Base-by-base conservation (phyloP, 2,329 filamentous ascomycete species). In the Pyrenophora seminiperda region DNA sequence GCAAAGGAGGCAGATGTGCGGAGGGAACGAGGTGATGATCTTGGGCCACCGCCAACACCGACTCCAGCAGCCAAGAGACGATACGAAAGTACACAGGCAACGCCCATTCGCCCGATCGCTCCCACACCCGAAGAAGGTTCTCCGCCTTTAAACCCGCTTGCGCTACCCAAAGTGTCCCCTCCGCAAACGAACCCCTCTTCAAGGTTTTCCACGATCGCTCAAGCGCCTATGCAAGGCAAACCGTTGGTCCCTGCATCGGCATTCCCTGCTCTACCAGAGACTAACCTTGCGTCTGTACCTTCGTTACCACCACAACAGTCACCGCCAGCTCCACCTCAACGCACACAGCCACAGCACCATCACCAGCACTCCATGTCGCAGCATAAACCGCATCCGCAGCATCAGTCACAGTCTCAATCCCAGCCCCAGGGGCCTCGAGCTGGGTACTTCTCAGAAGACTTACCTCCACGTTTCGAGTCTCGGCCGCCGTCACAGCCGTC, bases 21-120 rank as follows among this genome's bases (percentile, higher is more conserved):
- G 47, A 72, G 74, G 18, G 66, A 72, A 19, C 67, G 73, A 37
- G 77, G 78, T 27, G 77, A 78, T 54, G 73, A 78, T 47, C 58
- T 77, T 32, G 78, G 78, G 7, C 72, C 76, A 41, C 76, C 77
- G 27, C 78, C 78, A 9, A 75, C 75, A n/a, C 77, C 78, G 2
- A 78, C 77, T 22, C 76, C 76, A 10, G 75, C 77, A 41, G 62
- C 61, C 1, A 79, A 79, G 61, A 71, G 77, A 56, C 76, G 77
- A 39, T 79, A 79, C 50, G 77, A 80, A 47, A 72, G 73, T 43
- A 70, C 71, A 9, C 65, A 65, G 41, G 61, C 71, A 11, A 62
- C 67, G 45, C 62, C 70, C 14, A 74, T 73, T 11, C 75, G 77
- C 7, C 66, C 75, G 29, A 66, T 79, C 47, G 77, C 76, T 24